These are phyloP conservation scores for Triangularia setosa DNA, from an alignment of 2,329 filamentous ascomycete species.

Conservation along the genomic window DNA sequence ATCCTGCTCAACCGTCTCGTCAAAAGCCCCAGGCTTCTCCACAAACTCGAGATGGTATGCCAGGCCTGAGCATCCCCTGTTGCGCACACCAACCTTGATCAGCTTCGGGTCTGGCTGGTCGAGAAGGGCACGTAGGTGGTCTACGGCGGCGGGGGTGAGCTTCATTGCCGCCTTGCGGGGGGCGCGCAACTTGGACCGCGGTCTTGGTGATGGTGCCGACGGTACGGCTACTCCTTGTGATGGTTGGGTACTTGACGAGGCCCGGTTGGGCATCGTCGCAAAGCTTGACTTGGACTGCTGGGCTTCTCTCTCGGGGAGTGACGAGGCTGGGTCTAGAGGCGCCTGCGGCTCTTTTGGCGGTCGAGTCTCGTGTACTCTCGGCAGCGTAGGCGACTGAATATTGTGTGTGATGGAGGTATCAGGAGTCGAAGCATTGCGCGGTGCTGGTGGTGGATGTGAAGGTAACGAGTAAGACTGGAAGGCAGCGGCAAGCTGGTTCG, in stretches of 20 bases:
- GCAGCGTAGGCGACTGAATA: conserved; percentile 35
- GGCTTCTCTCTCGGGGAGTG: conserved; percentile 59
- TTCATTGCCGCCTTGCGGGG: conserved; percentile 89
- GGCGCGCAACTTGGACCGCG: conserved; percentile 56
- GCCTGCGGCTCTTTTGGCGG: conserved; percentile 34
- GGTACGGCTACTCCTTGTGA: background rate
- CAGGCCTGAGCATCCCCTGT: conserved; percentile 88
- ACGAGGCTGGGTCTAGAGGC: conserved; percentile 27
- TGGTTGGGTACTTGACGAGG: conserved; percentile 19
- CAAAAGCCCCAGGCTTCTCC: conserved; percentile 81
- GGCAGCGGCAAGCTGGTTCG: conserved; percentile 28
- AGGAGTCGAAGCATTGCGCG: conserved; percentile 41
- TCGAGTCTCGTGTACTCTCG: conserved; percentile 52
- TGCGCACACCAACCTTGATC: conserved; percentile 91
- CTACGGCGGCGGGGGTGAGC: conserved; percentile 73
- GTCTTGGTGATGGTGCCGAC: conserved; percentile 25
- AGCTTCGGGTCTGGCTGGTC: conserved; percentile 86
- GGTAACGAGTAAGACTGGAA: conserved; percentile 53
- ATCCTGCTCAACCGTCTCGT: conserved; percentile 92
- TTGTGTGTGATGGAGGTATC: conserved; percentile 47
- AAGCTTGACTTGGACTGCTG: conserved; percentile 58
- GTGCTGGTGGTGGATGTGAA: conserved; percentile 37
- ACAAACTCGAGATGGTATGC: conserved; percentile 95
- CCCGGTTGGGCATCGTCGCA: conserved; percentile 30
- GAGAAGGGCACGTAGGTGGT: conserved; percentile 71